These are phyloP conservation scores for Pterocarpus santalinus DNA, from an alignment of 306 rosid species.

Conservation along the genomic window DNA sequence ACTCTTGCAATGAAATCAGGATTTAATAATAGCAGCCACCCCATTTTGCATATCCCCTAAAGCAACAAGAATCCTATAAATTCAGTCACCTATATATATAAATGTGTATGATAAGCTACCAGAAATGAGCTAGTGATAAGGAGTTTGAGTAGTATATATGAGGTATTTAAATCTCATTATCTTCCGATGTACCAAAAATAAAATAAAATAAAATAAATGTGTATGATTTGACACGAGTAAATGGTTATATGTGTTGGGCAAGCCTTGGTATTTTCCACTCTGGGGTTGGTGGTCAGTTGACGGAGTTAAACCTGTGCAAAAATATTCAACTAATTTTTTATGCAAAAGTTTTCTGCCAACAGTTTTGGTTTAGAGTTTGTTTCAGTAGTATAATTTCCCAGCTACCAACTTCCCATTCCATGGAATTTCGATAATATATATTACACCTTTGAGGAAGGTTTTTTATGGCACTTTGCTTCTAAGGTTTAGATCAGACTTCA, in stretches of 20 bases:
- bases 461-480: no score
- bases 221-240: slow-evolving; percentile 78
- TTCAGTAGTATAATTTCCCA: slow-evolving; percentile 3
- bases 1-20: no score
- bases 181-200: no score
- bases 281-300: slow-evolving; percentile 81
- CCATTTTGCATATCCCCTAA: slow-evolving; percentile 80
- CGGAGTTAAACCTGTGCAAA: slow-evolving; percentile 4
- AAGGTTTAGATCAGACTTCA: background rate
- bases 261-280: slow-evolving; percentile 95
- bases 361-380: slow-evolving; percentile 14
- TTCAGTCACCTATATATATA: slow-evolving; percentile 75
- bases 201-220: no score
- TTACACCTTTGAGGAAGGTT: no score
- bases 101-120: slow-evolving; percentile 60
- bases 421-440: no score
- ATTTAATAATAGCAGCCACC: slow-evolving; percentile 43
- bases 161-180: no score
- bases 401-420: background rate
- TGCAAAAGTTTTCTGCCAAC: background rate
- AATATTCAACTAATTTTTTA: background rate
- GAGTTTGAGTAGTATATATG: no score
- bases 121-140: no score
- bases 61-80: slow-evolving; percentile 58
- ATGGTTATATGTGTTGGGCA: slow-evolving; percentile 95